Evolutionary conservation across 2,329 filamentous ascomycete genomes (phyloP), one percentile per base, ranked within the genome.

Genomic region (Pezicula radicicola): DNA sequence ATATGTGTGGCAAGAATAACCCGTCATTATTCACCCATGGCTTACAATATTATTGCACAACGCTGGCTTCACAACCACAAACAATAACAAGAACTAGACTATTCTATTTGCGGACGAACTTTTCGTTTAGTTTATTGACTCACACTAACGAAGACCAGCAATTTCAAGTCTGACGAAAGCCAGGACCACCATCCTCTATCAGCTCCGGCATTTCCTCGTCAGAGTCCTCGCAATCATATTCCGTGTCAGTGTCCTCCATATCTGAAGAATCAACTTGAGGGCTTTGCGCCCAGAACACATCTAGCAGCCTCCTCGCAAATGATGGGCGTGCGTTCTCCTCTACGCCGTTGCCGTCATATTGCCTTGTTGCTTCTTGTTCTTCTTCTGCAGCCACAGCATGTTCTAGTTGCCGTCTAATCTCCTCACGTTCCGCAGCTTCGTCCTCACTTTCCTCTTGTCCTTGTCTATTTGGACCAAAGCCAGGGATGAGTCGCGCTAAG

Each of bases 401-500:
- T 18, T 49, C 47, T 6, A 49, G 37, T 33, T 49, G 47, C 30
- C 47, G 41, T 19, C 40, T 18, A 13, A 49, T 36, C 9, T 49
- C 47, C n/a, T 41, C 47, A 12, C 16, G 47, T 15, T 37, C 36
- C 19, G 33, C 19, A 35, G 27, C 16, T 16, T 41, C 47, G 16
- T 42, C 18, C 16, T 42, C 36, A 27, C 35, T 27, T 8, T 16
- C 42, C n/a, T 16, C 42, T 15, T 45, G 19, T 18, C 19, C 37
- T 51, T 30, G 5, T 42, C 46, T 6, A 51, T 18, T n/a, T 33
- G 37, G 15, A 13, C 46, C 48, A 15, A 56, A 54, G 9, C 54
- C 48, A 21, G 60, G 59, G 4, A 65, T 27, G 10, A 66, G 54
- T 44, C 58, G 52, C 3, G 51, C 56, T 0, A 66, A 42, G 16